Evolutionary conservation across 2,329 filamentous ascomycete genomes (phyloP).

Genomic region (Ophiostoma sp.): DNA sequence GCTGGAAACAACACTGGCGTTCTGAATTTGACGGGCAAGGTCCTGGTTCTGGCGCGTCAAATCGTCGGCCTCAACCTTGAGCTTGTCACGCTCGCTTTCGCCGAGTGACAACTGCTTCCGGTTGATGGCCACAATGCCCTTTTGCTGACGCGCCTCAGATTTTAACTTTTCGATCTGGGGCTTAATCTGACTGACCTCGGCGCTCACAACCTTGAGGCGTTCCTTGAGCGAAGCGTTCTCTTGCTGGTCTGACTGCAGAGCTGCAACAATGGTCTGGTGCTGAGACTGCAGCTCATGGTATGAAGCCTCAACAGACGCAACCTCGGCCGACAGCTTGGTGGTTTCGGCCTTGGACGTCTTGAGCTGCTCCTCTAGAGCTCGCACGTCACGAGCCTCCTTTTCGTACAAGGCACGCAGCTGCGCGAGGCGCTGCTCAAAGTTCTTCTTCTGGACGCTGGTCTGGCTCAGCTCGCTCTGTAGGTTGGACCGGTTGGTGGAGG

Average conservation of each 20-base stretch:
- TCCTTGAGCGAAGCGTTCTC: conserved; percentile 85
- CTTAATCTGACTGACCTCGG: conserved; percentile 76
- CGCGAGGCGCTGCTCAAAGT: conserved; percentile 81
- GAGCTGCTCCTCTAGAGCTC: conserved; percentile 77
- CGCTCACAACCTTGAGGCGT: conserved; percentile 75
- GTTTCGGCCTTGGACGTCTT: conserved; percentile 71
- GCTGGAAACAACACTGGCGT: conserved; percentile 44
- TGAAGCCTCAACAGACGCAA: conserved; percentile 73
- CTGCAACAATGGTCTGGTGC: conserved; percentile 67
- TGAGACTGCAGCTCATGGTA: conserved; percentile 78
- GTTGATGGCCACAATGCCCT: conserved; percentile 94
- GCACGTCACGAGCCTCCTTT: conserved; percentile 84
- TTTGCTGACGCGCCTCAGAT: conserved; percentile 88
- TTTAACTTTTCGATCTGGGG: conserved; percentile 90
- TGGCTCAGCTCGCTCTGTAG: conserved; percentile 79
- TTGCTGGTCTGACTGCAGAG: conserved; percentile 78
- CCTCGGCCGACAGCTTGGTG: conserved; percentile 76
- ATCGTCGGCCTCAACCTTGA: conserved; percentile 72
- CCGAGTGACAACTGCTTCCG: conserved; percentile 93
- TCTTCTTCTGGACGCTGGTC: conserved; percentile 79
- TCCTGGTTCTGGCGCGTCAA: conserved; percentile 60
- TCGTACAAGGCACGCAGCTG: conserved; percentile 87
- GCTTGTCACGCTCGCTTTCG: conserved; percentile 81
- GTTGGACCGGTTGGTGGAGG: conserved; percentile 72
- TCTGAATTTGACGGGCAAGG: conserved; percentile 45